Evolutionary conservation across 441 rosid genomes (phyloP).

Genomic region (Arabidopsis lyrata): DNA sequence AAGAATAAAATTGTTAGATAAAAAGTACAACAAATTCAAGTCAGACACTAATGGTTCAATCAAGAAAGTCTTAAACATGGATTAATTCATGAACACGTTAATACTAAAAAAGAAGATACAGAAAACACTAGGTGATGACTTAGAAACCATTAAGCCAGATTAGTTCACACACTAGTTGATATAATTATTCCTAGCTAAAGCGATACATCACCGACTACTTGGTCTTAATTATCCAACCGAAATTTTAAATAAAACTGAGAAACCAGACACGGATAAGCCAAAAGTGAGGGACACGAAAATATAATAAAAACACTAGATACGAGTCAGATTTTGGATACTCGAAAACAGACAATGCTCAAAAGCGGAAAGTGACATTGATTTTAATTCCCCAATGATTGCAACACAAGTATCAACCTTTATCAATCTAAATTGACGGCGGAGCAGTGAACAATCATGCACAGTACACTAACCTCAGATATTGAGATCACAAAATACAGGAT

Average conservation of each 20-base stretch:
- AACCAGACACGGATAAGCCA: slow-evolving; percentile 28
- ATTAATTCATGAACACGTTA: slow-evolving; percentile 9
- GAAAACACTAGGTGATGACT: background rate
- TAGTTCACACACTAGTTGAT: slow-evolving; percentile 6
- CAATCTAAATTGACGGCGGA: background rate
- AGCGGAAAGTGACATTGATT: slow-evolving; percentile 38
- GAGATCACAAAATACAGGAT: background rate
- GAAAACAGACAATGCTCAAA: slow-evolving; percentile 25
- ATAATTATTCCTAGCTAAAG: background rate
- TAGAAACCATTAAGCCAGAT: background rate
- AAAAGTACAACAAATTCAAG: slow-evolving; percentile 4
- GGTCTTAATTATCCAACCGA: slow-evolving; percentile 20
- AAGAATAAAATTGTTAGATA: slow-evolving; percentile 1
- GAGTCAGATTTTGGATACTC: slow-evolving; percentile 13
- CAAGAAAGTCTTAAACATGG: background rate
- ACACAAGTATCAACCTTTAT: slow-evolving; percentile 8
- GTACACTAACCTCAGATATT: background rate
- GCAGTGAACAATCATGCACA: slow-evolving; percentile 2
- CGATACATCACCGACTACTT: slow-evolving; percentile 29
- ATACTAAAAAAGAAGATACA: background rate
- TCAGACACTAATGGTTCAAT: slow-evolving; percentile 8
- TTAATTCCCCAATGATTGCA: slow-evolving; percentile 26
- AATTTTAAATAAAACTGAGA: background rate
- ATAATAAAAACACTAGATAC: slow-evolving; percentile 27
- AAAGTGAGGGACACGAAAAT: slow-evolving; percentile 19